Base-by-base conservation (phyloP, 2,329 filamentous ascomycete species). In the Waltergamsia citrina region DNA sequence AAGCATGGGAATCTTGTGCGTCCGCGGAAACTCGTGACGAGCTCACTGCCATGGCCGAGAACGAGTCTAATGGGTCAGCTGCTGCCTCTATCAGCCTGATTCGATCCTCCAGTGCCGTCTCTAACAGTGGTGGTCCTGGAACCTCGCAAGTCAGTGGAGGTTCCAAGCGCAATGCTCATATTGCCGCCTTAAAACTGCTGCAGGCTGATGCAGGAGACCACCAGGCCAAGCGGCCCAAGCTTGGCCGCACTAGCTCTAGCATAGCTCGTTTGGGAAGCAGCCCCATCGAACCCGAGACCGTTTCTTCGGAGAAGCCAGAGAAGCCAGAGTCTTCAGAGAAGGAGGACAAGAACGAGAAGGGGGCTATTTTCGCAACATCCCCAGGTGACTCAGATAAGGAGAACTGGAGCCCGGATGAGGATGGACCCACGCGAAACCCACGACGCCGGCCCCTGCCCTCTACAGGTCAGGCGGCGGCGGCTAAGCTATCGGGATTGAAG, bases 1-100 rank as follows among this genome's bases (percentile, higher is more conserved):
- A 87, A 33, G 84, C 82, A 6, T 95, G 90, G 90, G 85, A 94
- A 50, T 86, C 86, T 37, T 88, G 84, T 61, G 90, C 85, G 48
- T 85, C 94, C 51, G 78, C 80, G 7, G 84, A 92, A 43, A 63
- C 74, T 33, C 78, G 82, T 28, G 85, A 86, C 48, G 83, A 86
- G 43, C 63, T 94, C 36, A 87, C 81, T 16, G 74, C 74, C n/a
- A 81, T 85, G 44, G 83, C 84, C 8, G 82, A 90, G 57, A 78
- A 85, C 45, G 85, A 93, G 50, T 75, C 75, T 7, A 85, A 71
- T 44, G 85, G 85, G 16, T 88, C 83, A 27, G 85, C 85, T 35
- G 74, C 82, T 39, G 83, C 83, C 22, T 85, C 84, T 23, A 92
- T 94, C 39, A 85, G 78, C 42, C 68, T 94, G 20, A 69, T 94